These are phyloP conservation scores for Trichoderma lentiforme DNA, from an alignment of 2,329 filamentous ascomycete genomes.

Conservation along the genomic window DNA sequence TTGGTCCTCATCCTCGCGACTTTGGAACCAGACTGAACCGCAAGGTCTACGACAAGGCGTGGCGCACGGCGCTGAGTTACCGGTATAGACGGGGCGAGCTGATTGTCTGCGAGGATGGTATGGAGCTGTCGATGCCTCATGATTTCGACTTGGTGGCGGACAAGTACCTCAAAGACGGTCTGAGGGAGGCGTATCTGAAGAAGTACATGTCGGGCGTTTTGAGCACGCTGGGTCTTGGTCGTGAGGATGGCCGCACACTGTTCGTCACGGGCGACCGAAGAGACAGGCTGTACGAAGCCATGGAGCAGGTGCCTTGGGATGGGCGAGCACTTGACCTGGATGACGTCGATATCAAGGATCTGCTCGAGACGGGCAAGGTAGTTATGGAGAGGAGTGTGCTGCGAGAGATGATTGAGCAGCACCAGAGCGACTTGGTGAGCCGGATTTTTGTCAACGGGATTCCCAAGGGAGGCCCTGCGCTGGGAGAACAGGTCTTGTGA, in stretches of 20 bases:
- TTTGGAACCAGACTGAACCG: conserved; percentile 78
- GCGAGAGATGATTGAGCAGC: conserved; percentile 66
- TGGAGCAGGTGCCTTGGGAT: conserved; percentile 62
- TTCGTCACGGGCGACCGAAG: conserved; percentile 65
- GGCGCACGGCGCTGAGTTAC: conserved; percentile 90
- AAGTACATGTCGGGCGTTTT: conserved; percentile 68
- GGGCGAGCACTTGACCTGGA: conserved; percentile 65
- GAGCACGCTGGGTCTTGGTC: conserved; percentile 66
- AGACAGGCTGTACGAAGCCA: conserved; percentile 61
- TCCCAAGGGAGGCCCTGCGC: conserved; percentile 31
- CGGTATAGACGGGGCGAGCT: conserved; percentile 84
- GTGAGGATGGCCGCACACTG: conserved; percentile 64
- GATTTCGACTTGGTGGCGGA: conserved; percentile 46
- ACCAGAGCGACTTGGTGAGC: conserved; percentile 64
- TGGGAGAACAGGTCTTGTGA: conserved; percentile 40
- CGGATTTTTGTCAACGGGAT: conserved; percentile 44
- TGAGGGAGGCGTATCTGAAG: conserved; percentile 55
- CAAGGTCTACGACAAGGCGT: conserved; percentile 94
- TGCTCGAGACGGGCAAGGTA: conserved; percentile 79
- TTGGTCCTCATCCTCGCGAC: conserved; percentile 89
- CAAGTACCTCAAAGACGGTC: conserved; percentile 44
- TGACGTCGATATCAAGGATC: conserved; percentile 95
- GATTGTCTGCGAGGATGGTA: conserved; percentile 74
- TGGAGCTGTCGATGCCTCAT: conserved; percentile 60
- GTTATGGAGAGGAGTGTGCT: conserved; percentile 83